Percentiles rank a stretch among this genome's conserved stretches.
Conservation (phyloP, 2,329 filamentous ascomycete genomes). For the Exserohilum turcica region DNA sequence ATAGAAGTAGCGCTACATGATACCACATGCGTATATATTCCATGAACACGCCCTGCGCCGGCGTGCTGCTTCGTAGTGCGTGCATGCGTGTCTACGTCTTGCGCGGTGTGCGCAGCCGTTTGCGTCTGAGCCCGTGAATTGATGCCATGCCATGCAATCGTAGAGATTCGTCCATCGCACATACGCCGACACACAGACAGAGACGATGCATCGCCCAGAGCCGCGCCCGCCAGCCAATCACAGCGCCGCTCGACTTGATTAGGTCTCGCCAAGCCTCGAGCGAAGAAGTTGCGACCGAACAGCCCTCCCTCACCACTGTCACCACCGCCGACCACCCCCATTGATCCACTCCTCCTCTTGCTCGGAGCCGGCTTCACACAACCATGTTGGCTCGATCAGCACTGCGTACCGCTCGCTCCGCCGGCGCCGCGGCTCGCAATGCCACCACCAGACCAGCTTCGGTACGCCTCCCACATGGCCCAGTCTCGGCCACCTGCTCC, state of each 20-base stretch:
- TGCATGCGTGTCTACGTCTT: too few relatives aligned
- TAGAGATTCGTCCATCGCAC: not conserved
- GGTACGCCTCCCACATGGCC: conserved; percentile 49
- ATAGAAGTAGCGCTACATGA: conserved; percentile 41
- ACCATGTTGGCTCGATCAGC: conserved; percentile 93
- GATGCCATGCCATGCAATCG: not conserved
- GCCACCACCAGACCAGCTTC: conserved; percentile 53
- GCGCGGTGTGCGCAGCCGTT: not conserved
- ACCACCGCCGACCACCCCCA: conserved; percentile 41
- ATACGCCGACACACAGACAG: not conserved
- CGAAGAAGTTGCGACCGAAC: conserved; percentile 24
- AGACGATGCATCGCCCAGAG: conserved; percentile 11
- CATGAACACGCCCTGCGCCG: too few relatives aligned
- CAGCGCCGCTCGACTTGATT: conserved; percentile 14
- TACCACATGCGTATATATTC: too few relatives aligned
- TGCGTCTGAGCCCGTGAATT: not conserved
- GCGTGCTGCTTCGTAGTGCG: too few relatives aligned
- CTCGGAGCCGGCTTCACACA: conserved; percentile 50
- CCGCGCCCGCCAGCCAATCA: conserved; percentile 26
- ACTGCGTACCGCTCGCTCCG: conserved; percentile 84
- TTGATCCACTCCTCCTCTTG: conserved; percentile 41
- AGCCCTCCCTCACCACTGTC: conserved; percentile 32
- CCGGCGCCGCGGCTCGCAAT: conserved; percentile 79
- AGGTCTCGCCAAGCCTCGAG: conserved; percentile 21
- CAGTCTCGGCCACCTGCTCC: conserved; percentile 31